phyloP scores from a whole-genome alignment of 495 filamentous ascomycete genomes.

The Cladorrhinum samala region DNA sequence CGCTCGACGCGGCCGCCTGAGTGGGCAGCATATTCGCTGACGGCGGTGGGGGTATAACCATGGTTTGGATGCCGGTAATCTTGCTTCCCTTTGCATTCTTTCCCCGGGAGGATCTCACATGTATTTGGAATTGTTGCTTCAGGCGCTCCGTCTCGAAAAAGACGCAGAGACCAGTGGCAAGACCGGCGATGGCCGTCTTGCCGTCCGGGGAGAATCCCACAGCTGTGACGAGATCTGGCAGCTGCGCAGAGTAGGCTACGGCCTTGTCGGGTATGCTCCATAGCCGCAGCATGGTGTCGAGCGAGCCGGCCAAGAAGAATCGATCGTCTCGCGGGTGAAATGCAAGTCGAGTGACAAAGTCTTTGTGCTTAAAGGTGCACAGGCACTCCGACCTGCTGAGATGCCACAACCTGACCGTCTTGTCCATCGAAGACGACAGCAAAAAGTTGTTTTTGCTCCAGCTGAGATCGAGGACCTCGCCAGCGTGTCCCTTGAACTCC shows the following conservation, averaged over 20 bases:
- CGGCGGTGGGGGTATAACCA: constrained; percentile 43
- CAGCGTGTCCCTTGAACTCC: constrained; percentile 79
- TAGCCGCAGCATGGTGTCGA: constrained; percentile 85
- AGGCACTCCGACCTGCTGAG: constrained; percentile 78
- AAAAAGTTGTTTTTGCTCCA: constrained; percentile 99
- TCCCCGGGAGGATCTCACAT: constrained; percentile 82
- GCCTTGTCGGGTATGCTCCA: constrained; percentile 98
- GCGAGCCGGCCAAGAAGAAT: constrained; percentile 90
- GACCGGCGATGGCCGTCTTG: constrained; percentile 81
- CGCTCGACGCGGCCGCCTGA: constrained; percentile 33
- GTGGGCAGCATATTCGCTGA: not conserved
- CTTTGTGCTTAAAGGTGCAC: constrained; percentile 92
- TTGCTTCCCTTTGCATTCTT: constrained; percentile 96
- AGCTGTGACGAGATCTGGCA: constrained; percentile 87
- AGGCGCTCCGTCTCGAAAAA: constrained; percentile 95
- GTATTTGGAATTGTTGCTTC: constrained; percentile 75
- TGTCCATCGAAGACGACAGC: constrained; percentile 96
- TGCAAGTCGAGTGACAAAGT: constrained; percentile 90
- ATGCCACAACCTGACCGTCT: constrained; percentile 95
- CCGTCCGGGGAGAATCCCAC: constrained; percentile 93
- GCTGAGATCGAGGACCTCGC: constrained; percentile 83
- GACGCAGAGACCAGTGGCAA: constrained; percentile 75
- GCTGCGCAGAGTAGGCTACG: constrained; percentile 77
- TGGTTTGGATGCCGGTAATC: constrained; percentile 89
- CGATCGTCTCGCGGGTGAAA: constrained; percentile 95